Conservation (phyloP, 2,329 filamentous ascomycete species). For the Knufia fluminis region DNA sequence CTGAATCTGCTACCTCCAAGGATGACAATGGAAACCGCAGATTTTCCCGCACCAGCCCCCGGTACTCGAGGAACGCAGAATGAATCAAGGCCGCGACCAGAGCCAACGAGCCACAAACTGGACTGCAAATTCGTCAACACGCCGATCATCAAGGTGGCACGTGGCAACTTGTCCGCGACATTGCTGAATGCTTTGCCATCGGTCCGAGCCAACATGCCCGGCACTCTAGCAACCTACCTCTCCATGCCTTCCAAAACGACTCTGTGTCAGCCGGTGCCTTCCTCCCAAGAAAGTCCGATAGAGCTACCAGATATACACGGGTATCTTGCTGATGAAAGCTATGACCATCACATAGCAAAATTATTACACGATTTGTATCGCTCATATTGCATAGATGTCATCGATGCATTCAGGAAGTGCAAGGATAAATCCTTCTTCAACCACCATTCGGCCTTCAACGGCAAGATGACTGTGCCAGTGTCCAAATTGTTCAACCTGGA, state of each 20-base stretch:
- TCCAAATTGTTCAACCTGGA: slow-evolving; percentile 82
- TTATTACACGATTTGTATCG: slow-evolving; percentile 81
- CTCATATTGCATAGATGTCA: slow-evolving; percentile 87
- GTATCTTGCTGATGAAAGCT: slow-evolving; percentile 57
- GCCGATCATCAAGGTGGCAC: slow-evolving; percentile 17
- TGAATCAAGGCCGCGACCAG: neutral
- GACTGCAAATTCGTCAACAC: slow-evolving; percentile 23
- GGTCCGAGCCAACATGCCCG: slow-evolving; percentile 24
- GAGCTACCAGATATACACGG: slow-evolving; percentile 75
- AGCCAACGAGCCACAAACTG: slow-evolving; percentile 11
- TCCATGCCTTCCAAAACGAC: slow-evolving; percentile 21
- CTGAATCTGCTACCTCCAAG: slow-evolving; percentile 9
- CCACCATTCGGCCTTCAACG: slow-evolving; percentile 88
- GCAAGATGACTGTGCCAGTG: slow-evolving; percentile 90
- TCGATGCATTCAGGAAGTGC: slow-evolving; percentile 92
- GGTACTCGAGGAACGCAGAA: slow-evolving; percentile 11
- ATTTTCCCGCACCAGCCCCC: slow-evolving; percentile 25
- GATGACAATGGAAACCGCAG: slow-evolving; percentile 25
- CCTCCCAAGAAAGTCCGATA: slow-evolving; percentile 60
- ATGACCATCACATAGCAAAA: slow-evolving; percentile 77
- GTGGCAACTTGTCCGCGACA: slow-evolving; percentile 14
- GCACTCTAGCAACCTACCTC: slow-evolving; percentile 39
- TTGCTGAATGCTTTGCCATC: slow-evolving; percentile 22
- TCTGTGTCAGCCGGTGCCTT: slow-evolving; percentile 42
- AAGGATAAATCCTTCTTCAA: slow-evolving; percentile 96